phyloP scores from a whole-genome alignment of 257 asterid genomes.

The Solanum ossicruentum region DNA sequence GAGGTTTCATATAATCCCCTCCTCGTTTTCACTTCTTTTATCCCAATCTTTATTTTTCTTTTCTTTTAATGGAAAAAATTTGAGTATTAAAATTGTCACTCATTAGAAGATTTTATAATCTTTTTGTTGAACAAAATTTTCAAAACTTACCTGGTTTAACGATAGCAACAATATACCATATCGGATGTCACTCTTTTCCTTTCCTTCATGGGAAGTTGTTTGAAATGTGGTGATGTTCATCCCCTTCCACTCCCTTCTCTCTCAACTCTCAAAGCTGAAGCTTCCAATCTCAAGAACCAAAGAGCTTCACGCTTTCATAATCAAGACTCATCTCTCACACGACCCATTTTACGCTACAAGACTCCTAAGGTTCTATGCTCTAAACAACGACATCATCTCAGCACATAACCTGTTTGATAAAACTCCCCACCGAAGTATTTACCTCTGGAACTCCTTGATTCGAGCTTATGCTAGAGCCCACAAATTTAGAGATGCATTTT shows the following conservation, averaged over 20 bases:
- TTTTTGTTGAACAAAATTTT: too few species aligned
- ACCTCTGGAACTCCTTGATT: slow-evolving; percentile 75
- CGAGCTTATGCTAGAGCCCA: slow-evolving; percentile 59
- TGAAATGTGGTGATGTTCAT: slow-evolving; percentile 15
- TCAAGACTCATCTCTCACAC: slow-evolving; percentile 25
- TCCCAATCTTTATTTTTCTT: too few species aligned
- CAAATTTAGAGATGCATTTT: slow-evolving; percentile 29
- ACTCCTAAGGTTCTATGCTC: slow-evolving; percentile 47
- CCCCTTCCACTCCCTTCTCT: slow-evolving; percentile 22
- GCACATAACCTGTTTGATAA: slow-evolving; percentile 68
- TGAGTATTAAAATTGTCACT: too few species aligned
- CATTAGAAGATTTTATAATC: too few species aligned
- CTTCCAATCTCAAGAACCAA: slow-evolving; percentile 42
- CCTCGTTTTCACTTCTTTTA: too few species aligned
- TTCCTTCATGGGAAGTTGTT: neutral
- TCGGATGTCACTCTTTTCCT: neutral
- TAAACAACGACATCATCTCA: slow-evolving; percentile 37
- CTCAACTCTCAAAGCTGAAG: slow-evolving; percentile 30
- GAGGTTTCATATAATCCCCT: too few species aligned
- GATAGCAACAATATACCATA: too few species aligned
- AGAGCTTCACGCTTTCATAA: slow-evolving; percentile 33
- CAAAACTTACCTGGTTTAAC: too few species aligned
- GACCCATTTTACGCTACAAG: slow-evolving; percentile 68
- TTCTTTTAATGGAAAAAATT: too few species aligned
- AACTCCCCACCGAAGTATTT: slow-evolving; percentile 49